Evolutionary conservation across 2,329 filamentous ascomycete genomes (phyloP).

Genomic region (Xenoacremonium recifei): DNA sequence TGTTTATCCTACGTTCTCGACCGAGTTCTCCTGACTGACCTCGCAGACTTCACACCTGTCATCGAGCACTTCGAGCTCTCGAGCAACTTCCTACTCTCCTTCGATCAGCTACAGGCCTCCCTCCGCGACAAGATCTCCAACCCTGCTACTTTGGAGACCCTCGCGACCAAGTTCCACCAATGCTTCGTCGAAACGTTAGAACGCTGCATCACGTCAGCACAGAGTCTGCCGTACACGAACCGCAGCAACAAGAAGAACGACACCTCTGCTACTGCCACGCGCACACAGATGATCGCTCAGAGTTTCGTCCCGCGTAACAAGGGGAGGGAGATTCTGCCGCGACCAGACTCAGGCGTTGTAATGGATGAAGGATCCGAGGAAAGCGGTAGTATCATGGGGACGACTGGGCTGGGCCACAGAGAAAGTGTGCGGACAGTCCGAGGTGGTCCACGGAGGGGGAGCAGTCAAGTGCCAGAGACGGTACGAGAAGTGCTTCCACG

Average conservation of each 20-base stretch:
- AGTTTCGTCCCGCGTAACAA: constrained; percentile 22
- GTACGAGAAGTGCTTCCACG: constrained; percentile 17
- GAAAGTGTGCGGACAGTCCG: constrained; percentile 32
- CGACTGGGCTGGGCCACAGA: constrained; percentile 20
- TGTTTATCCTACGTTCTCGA: neutral
- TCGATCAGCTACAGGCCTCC: constrained; percentile 31
- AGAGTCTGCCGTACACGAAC: constrained; percentile 39
- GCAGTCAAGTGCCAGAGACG: constrained; percentile 24
- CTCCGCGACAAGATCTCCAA: constrained; percentile 39
- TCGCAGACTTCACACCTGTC: constrained; percentile 37
- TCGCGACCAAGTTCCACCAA: constrained; percentile 39
- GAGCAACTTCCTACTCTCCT: constrained; percentile 31
- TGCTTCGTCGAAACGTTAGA: constrained; percentile 40
- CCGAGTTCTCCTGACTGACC: constrained; percentile 5
- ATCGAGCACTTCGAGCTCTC: constrained; percentile 42
- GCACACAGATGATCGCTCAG: constrained; percentile 18
- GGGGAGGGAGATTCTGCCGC: constrained; percentile 23
- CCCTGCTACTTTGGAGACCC: constrained; percentile 35
- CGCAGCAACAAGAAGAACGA: constrained; percentile 40
- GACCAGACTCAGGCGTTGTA: constrained; percentile 38
- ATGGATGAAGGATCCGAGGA: constrained; percentile 40
- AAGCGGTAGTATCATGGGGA: constrained; percentile 31
- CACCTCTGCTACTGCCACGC: no score
- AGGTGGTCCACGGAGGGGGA: constrained; percentile 15
- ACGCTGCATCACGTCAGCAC: constrained; percentile 33